Conservation (phyloP, 306 rosid genomes). For the Medicago truncatula region DNA sequence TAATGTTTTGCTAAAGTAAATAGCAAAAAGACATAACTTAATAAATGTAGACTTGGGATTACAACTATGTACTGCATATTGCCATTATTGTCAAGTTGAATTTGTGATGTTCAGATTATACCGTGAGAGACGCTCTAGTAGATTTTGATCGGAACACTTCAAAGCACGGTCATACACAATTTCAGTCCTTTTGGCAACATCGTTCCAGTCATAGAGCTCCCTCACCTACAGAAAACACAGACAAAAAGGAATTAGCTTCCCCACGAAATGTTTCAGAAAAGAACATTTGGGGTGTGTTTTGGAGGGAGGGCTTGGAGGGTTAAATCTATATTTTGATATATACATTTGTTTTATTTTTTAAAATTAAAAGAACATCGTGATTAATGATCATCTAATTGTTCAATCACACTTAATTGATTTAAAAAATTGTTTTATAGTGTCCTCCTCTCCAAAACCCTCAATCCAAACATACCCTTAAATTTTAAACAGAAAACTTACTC, state of each 20-base stretch:
- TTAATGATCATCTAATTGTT: no score
- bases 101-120: constrained; percentile 43
- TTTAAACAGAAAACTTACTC: constrained; percentile 60
- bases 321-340: no score
- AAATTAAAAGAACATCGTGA: no score
- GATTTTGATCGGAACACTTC: constrained; percentile 73
- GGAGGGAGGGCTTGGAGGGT: no score
- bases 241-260: constrained; percentile 23
- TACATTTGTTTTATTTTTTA: no score
- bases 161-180: constrained; percentile 84
- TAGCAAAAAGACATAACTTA: background rate
- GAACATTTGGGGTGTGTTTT: background rate
- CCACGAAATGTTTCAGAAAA: constrained; percentile 36
- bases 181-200: constrained; percentile 87
- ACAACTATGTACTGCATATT: constrained; percentile 21
- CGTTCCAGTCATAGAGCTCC: constrained; percentile 88
- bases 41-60: constrained; percentile 16
- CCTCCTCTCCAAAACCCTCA: no score
- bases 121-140: constrained; percentile 74
- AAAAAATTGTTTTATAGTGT: no score
- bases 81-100: constrained; percentile 25
- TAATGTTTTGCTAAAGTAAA: background rate
- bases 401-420: no score
- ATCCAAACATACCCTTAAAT: no score
- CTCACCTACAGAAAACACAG: constrained; percentile 55